These are phyloP conservation scores for Dactylis glomerata DNA, from an alignment of 176 grass and related monocot species.

Conservation along the genomic window DNA sequence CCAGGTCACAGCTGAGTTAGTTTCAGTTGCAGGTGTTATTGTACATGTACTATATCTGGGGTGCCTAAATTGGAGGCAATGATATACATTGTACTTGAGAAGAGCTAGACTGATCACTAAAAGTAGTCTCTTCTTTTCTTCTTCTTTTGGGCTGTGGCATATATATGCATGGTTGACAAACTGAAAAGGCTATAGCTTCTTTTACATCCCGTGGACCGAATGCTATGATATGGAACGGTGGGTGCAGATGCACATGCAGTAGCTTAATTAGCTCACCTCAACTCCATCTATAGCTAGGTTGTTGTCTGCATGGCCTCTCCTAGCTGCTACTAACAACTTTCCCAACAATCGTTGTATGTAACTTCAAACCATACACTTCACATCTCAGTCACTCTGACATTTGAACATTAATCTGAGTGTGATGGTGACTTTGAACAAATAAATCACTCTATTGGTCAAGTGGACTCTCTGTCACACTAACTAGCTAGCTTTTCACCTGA, in stretches of 20 bases:
- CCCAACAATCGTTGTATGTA: background rate
- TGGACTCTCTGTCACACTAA: background rate
- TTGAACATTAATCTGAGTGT: background rate
- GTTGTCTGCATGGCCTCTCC: background rate
- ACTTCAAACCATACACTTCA: background rate
- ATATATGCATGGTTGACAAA: background rate
- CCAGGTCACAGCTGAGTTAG: background rate
- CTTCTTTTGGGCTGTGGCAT: background rate
- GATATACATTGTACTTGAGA: background rate
- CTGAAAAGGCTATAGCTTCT: background rate
- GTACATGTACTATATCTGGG: too few species aligned
- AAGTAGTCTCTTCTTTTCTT: background rate
- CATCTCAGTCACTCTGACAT: background rate
- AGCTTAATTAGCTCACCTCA: background rate
- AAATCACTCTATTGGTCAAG: background rate
- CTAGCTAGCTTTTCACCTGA: background rate
- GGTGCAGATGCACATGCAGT: background rate
- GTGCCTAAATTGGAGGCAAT: too few species aligned
- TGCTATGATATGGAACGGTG: conserved; percentile 4
- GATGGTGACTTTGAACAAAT: background rate
- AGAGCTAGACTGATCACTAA: background rate
- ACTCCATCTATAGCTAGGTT: background rate
- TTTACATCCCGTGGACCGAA: background rate
- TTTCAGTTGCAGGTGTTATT: background rate
- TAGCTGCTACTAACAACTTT: background rate